These are phyloP conservation scores for Neurospora sp. DNA, from an alignment of 495 filamentous ascomycete genomes.

Conservation along the genomic window DNA sequence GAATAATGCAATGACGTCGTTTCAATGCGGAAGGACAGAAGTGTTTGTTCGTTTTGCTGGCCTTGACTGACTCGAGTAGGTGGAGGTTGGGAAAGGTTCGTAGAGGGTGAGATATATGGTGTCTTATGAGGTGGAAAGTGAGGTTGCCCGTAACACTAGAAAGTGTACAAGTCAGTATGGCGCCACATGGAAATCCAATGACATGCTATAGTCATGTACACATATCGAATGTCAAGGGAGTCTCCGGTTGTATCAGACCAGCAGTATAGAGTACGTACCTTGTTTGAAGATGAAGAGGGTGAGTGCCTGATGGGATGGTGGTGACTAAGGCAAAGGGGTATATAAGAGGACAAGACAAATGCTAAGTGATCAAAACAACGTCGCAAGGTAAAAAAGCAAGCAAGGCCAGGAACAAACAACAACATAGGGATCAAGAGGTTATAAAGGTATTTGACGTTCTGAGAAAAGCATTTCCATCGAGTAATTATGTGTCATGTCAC, in stretches of 20 bases:
- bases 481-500: constrained; percentile 44
- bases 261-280: background rate
- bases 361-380: background rate
- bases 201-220: background rate
- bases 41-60: background rate
- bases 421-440: background rate
- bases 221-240: background rate
- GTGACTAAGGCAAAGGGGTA: background rate
- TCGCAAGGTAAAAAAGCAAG: background rate
- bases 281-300: background rate
- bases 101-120: background rate
- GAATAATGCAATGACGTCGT: background rate
- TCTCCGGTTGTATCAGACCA: background rate
- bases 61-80: background rate
- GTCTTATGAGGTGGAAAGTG: background rate
- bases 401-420: background rate
- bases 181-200: background rate
- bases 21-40: background rate
- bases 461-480: constrained; percentile 30
- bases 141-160: background rate
- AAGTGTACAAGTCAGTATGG: background rate
- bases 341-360: background rate
- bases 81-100: background rate
- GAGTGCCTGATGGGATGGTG: background rate
- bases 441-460: background rate